Evolutionary conservation across 2,329 filamentous ascomycete species (phyloP), one percentile per base, ranked within the genome.

Genomic region (Aspergillus thermomutatus): DNA sequence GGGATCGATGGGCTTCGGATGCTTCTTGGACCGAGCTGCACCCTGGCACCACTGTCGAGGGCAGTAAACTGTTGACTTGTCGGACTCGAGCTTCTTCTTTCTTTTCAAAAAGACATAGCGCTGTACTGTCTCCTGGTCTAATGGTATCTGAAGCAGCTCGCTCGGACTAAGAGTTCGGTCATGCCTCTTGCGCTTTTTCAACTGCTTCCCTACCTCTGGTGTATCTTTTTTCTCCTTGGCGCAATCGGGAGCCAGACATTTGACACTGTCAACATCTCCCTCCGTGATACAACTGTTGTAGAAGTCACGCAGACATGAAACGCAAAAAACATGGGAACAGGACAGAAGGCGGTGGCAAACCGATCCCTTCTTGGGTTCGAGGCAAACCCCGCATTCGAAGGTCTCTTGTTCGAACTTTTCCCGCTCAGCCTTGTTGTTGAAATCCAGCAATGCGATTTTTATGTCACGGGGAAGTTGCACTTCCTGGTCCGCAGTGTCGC

Each of bases 21-120:
- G 86, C 65, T 83, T 86, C 69, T 87, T 89, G 23, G 88, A 91
- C 48, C 86, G 84, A 26, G 92, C 92, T 2, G 92, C 90, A 5
- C 91, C 92, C 72, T 94, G 90, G 71, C 94, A 99, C 91, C 92
- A 97, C 55, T 87, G 82, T 8, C 94, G 85, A 0, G 94, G 94
- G 68, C 94, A 99, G 72, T 96, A 97, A 34, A 97, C 83, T 0
- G 92, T 97, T 57, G 87, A 88, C 68, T 92, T 95, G 74, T 97
- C 92, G 0, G 91, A 87, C 73, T 97, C 94, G 2, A 97, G 84
- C 71, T 91, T 89, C 62, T 89, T 90, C 77, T 97, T 97, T 68
- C 96, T 90, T 76, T 94, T 97, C 59, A 97, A 82, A 40, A 86
- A 87, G 4, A 96, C 90, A 71, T 95, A 99, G 54, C 94, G 88